phyloP scores from a whole-genome alignment of 2,329 filamentous ascomycete genomes.

The Cercospora zeae-maydis region DNA sequence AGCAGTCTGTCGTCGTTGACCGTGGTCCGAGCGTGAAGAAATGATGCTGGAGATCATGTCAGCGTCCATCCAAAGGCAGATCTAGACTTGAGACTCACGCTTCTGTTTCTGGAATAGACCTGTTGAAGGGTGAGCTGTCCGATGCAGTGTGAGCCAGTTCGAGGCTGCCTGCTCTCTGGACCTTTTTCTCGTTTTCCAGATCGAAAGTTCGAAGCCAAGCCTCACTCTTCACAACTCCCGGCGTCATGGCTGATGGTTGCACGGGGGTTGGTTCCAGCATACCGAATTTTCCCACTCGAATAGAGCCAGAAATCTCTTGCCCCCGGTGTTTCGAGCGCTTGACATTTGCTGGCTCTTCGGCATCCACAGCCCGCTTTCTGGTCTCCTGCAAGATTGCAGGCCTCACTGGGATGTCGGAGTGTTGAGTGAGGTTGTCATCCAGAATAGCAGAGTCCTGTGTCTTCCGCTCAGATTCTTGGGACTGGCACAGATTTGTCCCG shows the following conservation, averaged over 20 bases:
- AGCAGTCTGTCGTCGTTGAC: neutral
- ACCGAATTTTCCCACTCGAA: neutral
- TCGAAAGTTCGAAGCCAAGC: neutral
- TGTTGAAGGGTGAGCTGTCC: neutral
- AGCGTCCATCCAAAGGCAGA: neutral
- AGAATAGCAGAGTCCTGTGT: neutral
- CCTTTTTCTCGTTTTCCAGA: neutral
- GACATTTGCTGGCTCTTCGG: neutral
- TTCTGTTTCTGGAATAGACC: neutral
- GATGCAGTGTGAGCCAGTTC: neutral
- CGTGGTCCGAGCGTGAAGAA: neutral
- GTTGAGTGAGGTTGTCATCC: neutral
- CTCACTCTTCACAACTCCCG: neutral
- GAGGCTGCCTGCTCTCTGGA: neutral
- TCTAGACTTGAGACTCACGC: neutral
- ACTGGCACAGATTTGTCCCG: neutral
- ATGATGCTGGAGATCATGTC: neutral
- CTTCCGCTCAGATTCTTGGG: neutral
- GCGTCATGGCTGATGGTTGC: neutral
- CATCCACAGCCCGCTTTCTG: neutral
- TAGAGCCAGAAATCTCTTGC: neutral
- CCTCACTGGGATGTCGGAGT: neutral
- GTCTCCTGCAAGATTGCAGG: neutral
- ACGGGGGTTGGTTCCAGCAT: neutral
- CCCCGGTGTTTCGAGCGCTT: neutral